Evolutionary conservation across 495 filamentous ascomycete species (phyloP).

Genomic region (Lophium mytilinum): DNA sequence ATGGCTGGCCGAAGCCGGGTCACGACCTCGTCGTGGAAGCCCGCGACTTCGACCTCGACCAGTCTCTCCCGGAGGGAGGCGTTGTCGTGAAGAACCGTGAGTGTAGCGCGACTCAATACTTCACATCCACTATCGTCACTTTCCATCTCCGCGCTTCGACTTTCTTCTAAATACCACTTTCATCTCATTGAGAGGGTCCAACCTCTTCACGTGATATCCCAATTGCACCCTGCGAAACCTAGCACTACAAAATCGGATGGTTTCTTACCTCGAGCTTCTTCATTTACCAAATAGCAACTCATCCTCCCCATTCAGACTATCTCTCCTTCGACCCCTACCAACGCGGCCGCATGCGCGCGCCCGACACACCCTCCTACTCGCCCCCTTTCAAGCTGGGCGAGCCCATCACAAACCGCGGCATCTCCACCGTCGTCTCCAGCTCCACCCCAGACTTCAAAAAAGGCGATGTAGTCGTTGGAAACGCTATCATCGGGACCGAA

Average conservation of each 20-base stretch:
- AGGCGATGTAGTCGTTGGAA: slow-evolving; percentile 27
- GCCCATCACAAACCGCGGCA: slow-evolving; percentile 34
- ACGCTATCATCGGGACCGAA: slow-evolving; percentile 14
- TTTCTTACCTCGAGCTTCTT: too few relatives aligned
- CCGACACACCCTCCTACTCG: slow-evolving; percentile 33
- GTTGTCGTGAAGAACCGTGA: slow-evolving; percentile 54
- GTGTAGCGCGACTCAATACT: too few relatives aligned
- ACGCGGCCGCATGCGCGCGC: slow-evolving; percentile 52
- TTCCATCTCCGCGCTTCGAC: too few relatives aligned
- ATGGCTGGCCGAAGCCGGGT: slow-evolving; percentile 60
- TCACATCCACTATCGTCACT: too few relatives aligned
- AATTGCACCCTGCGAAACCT: too few relatives aligned
- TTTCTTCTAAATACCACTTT: too few relatives aligned
- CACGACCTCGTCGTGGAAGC: slow-evolving; percentile 65
- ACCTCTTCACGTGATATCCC: too few relatives aligned
- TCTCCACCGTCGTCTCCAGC: slow-evolving; percentile 32
- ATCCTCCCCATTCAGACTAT: slow-evolving; percentile 37
- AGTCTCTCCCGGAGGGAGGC: slow-evolving; percentile 57
- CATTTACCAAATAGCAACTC: too few relatives aligned
- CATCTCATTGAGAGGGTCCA: too few relatives aligned
- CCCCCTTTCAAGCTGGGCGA: slow-evolving; percentile 33
- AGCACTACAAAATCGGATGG: too few relatives aligned
- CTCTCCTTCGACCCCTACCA: slow-evolving; percentile 86
- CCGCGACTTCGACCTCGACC: slow-evolving; percentile 56
- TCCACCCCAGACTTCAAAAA: slow-evolving; percentile 28